phyloP scores from a whole-genome alignment of 2,329 filamentous ascomycete species.

The Ophiostoma populinum region DNA sequence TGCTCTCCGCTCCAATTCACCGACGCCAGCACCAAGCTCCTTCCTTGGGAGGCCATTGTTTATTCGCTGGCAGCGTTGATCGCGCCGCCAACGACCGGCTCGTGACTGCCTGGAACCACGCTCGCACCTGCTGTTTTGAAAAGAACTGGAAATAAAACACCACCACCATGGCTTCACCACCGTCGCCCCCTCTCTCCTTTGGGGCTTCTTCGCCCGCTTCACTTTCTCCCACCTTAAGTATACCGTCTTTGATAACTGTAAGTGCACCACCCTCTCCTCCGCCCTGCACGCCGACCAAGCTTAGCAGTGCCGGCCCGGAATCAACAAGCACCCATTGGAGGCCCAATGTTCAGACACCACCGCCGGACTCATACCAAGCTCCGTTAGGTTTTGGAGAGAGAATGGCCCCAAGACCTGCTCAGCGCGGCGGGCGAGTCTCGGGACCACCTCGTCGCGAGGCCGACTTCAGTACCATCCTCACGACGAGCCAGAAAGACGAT shows the following conservation, averaged over 20 bases:
- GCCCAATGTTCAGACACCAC: not conserved
- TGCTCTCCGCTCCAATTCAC: not conserved
- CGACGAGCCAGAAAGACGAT: slow-evolving; percentile 30
- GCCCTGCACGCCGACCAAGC: not conserved
- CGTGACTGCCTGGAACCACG: not conserved
- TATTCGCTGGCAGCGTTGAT: not conserved
- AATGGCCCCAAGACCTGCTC: slow-evolving; percentile 9
- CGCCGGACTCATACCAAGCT: not conserved
- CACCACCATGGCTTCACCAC: slow-evolving; percentile 1
- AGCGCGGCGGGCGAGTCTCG: slow-evolving; percentile 5
- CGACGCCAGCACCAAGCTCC: not conserved
- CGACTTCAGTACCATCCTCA: slow-evolving; percentile 33
- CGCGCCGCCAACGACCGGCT: not conserved
- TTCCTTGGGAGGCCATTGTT: slow-evolving; percentile 1
- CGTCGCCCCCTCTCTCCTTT: not conserved
- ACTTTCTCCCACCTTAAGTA: not conserved
- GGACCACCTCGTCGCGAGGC: slow-evolving; percentile 24
- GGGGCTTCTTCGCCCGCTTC: slow-evolving; percentile 2
- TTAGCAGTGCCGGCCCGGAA: not conserved
- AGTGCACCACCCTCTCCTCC: not conserved
- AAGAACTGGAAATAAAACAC: not conserved
- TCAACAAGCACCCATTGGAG: not conserved
- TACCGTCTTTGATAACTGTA: not conserved
- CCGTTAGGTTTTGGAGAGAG: not conserved
- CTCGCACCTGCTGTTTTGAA: not conserved